These are phyloP conservation scores for Arachis monticola DNA, from an alignment of 331 rosid species.

Conservation along the genomic window DNA sequence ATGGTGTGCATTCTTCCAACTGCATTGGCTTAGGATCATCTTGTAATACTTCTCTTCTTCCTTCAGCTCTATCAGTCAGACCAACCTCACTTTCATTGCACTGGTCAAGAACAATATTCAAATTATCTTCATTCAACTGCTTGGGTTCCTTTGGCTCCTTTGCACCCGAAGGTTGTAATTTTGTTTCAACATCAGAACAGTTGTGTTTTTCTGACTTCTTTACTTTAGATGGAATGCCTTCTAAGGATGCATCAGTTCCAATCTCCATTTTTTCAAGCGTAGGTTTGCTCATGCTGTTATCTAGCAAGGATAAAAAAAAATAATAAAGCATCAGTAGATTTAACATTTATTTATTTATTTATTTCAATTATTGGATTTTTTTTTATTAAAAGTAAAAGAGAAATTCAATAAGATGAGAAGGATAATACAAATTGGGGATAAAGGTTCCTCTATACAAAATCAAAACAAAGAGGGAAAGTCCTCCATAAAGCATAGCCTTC, in stretches of 20 bases:
- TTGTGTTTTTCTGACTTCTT: conserved; percentile 34
- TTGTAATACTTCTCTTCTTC: conserved; percentile 44
- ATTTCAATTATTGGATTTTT: background rate
- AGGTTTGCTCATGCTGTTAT: conserved; percentile 37
- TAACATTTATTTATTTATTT: background rate
- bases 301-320: conserved; percentile 37
- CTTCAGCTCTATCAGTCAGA: conserved; percentile 40
- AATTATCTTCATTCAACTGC: conserved; percentile 39
- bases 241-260: conserved; percentile 1
- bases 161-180: conserved; percentile 34
- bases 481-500: no score
- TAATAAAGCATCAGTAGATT: conserved; percentile 24
- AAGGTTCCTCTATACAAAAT: no score
- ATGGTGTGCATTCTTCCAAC: conserved; percentile 40
- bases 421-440: no score
- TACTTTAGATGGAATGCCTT: conserved; percentile 7
- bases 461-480: no score
- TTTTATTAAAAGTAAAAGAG: no score
- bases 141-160: conserved; percentile 29
- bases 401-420: no score
- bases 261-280: conserved; percentile 43
- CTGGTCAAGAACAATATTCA: conserved; percentile 39
- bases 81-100: conserved; percentile 35
- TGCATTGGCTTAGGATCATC: conserved; percentile 42
- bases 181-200: conserved; percentile 23